Conservation (phyloP, 345 rosid species). For the Corchorus olitorius region DNA sequence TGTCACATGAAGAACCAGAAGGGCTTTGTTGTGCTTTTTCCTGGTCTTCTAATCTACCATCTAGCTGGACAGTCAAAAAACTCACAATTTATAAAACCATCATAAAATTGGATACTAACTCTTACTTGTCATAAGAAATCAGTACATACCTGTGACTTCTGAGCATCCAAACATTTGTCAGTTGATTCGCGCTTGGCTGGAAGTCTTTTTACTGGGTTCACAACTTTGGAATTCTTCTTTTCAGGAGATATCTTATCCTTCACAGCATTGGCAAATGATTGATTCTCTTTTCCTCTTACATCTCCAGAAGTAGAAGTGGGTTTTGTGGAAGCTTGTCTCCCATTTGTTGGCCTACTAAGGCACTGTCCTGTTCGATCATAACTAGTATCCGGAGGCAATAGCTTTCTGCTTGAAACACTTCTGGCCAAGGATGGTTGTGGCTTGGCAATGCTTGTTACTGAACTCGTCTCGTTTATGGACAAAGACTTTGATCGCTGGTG, state of each 20-base stretch:
- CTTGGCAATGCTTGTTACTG: constrained; percentile 39
- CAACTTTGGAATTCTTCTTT: constrained; percentile 46
- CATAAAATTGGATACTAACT: neutral
- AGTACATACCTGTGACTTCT: constrained; percentile 39
- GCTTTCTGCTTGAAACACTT: constrained; percentile 68
- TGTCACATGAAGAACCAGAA: constrained; percentile 43
- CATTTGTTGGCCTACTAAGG: constrained; percentile 39
- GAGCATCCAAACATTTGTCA: constrained; percentile 36
- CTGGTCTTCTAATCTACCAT: constrained; percentile 57
- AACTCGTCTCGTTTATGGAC: constrained; percentile 59
- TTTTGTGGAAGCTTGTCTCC: constrained; percentile 45
- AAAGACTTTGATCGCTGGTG: constrained; percentile 82
- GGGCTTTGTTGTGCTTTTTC: constrained; percentile 62
- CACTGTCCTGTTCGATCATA: constrained; percentile 36
- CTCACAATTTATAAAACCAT: constrained; percentile 12
- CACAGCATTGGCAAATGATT: constrained; percentile 43
- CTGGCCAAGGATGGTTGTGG: constrained; percentile 60
- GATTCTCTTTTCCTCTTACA: constrained; percentile 67
- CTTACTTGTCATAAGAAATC: neutral
- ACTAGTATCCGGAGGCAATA: constrained; percentile 44
- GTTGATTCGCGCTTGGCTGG: constrained; percentile 35
- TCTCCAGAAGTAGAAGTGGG: constrained; percentile 43
- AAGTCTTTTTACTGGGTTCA: constrained; percentile 53
- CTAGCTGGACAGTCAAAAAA: constrained; percentile 52
- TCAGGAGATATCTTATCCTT: constrained; percentile 62